These are phyloP conservation scores for Cyclotella choctawhatcheeana DNA, from an alignment of 108 stramenopile species.

Conservation along the genomic window DNA sequence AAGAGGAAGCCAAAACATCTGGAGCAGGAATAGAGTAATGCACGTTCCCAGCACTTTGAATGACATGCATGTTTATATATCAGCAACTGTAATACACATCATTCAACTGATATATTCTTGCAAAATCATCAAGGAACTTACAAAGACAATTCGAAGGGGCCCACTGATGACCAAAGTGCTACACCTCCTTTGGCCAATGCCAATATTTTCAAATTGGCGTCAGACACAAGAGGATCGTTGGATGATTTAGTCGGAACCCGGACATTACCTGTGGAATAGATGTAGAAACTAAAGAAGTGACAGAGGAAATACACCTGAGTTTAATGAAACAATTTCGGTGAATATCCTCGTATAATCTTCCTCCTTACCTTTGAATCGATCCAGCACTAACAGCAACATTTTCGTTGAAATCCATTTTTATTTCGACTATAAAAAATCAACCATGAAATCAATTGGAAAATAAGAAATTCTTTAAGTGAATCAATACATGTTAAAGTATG, in stretches of 20 bases:
- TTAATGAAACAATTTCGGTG: background rate
- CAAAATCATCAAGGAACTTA: too few relatives aligned
- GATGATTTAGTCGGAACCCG: background rate
- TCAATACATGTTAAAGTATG: background rate
- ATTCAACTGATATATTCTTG: too few relatives aligned
- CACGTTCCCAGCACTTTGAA: too few relatives aligned
- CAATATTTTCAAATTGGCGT: background rate
- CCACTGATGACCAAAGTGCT: background rate
- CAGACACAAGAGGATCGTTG: background rate
- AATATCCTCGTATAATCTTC: background rate
- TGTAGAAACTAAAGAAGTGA: background rate
- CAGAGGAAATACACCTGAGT: background rate
- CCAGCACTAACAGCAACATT: background rate
- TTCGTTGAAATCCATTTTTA: background rate
- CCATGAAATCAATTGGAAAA: too few relatives aligned
- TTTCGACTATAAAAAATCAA: background rate
- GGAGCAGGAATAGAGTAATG: too few relatives aligned
- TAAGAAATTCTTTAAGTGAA: background rate
- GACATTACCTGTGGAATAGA: background rate
- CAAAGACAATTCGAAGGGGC: background rate
- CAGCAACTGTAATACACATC: too few relatives aligned
- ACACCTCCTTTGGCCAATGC: background rate
- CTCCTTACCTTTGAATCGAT: background rate
- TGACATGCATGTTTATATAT: too few relatives aligned
- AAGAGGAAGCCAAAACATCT: too few relatives aligned